Evolutionary conservation across 768 basidiomycete species (phyloP).

Genomic region (Cystofilobasidium macerans): DNA sequence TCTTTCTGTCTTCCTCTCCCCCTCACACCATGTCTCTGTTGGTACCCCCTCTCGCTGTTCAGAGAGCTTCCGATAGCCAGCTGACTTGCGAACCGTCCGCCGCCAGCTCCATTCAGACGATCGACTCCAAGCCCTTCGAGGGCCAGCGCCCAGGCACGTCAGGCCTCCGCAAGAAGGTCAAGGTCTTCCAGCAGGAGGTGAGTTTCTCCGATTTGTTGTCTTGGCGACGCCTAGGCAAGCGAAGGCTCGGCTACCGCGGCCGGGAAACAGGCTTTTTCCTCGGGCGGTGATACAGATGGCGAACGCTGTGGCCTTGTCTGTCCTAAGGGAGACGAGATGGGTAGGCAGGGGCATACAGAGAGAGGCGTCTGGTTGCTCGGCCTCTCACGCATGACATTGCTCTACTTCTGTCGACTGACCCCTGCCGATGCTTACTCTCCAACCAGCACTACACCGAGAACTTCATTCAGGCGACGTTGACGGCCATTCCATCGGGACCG

Average conservation of each 20-base stretch:
- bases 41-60: neutral
- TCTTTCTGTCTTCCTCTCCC: neutral
- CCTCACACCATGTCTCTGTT: neutral
- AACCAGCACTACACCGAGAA: constrained; percentile 94
- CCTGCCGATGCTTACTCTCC: constrained; percentile 26
- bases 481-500: constrained; percentile 66
- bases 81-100: neutral
- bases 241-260: no score
- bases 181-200: constrained; percentile 95
- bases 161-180: constrained; percentile 92
- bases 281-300: no score
- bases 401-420: no score
- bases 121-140: constrained; percentile 20
- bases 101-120: constrained; percentile 16
- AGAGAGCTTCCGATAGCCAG: no score
- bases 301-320: no score
- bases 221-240: no score
- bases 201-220: constrained; percentile 27
- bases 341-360: no score
- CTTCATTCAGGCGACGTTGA: constrained; percentile 86
- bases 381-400: no score
- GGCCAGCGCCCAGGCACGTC: constrained; percentile 92
- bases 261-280: no score
- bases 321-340: no score
- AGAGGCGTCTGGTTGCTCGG: no score